Conservation (phyloP, 495 filamentous ascomycete genomes). For the Xylaria bambusicola region DNA sequence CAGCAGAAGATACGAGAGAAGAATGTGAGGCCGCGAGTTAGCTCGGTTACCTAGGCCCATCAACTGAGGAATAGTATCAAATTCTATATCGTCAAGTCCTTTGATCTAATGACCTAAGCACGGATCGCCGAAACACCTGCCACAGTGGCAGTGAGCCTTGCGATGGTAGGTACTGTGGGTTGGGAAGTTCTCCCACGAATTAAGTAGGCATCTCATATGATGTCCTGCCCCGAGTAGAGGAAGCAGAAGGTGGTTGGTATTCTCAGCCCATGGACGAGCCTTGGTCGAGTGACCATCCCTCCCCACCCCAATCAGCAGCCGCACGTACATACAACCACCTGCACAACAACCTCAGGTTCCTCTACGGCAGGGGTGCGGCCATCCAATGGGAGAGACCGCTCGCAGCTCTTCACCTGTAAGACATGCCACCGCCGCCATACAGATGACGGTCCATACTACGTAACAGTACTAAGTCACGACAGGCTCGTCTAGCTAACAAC, state of each 20-base stretch:
- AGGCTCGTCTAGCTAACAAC: slow-evolving; percentile 7
- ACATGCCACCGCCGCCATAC: slow-evolving; percentile 9
- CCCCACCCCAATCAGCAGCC: background rate
- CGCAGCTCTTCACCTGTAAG: slow-evolving; percentile 4
- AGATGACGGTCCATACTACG: too few species aligned
- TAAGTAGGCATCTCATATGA: too few species aligned
- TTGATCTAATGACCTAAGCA: too few species aligned
- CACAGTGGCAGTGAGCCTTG: too few species aligned
- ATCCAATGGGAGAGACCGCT: slow-evolving; percentile 1
- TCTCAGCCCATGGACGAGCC: background rate
- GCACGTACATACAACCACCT: slow-evolving; percentile 1
- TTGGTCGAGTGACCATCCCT: slow-evolving; percentile 1
- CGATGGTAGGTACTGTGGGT: too few species aligned
- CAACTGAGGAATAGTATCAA: too few species aligned
- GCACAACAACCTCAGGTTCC: slow-evolving; percentile 7
- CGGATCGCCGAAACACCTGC: too few species aligned
- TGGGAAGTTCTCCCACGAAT: background rate
- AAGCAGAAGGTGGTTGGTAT: background rate
- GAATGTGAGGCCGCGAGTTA: too few species aligned
- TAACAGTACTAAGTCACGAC: slow-evolving; percentile 1
- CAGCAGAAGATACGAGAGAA: too few species aligned
- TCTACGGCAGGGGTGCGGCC: slow-evolving; percentile 2
- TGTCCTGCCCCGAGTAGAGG: too few species aligned
- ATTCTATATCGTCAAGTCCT: too few species aligned
- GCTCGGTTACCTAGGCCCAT: too few species aligned